Evolutionary conservation across 176 grass and related monocot genomes (phyloP), one percentile per base, ranked within the genome.

Genomic region (Hsuehochloa calcarea): DNA sequence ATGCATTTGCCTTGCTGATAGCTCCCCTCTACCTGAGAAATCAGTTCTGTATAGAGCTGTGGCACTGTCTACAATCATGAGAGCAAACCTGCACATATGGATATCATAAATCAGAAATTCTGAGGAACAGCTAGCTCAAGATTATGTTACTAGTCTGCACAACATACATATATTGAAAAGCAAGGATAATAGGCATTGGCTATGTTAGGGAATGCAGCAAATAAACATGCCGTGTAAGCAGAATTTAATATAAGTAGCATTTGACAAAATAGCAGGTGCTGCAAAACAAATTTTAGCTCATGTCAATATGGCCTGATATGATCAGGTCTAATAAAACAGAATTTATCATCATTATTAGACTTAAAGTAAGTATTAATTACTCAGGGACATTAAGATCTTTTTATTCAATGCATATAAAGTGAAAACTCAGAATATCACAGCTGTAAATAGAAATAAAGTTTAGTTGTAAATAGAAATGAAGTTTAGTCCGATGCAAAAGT

Each of bases 1-100:
- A 82, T 98, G 91, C 96, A 99, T 96, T 91, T 99, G 93, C 83
- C 96, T 93, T 3, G 96, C 96, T 20, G 96, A 99, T 62, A 96
- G 75, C 74, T 99, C 93, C 68, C 96, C 96, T 87, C 96, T 80
- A 85, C 96, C 96, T 39, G 93, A 98, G 89, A 98, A 98, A 90
- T 98, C 91, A 77, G 91, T 95, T 87, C 89, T 90, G 87, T 95
- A 98, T 66, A 98, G 81, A 90, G 91, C 91, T 70, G 96, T 95
- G 15, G 96, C 93, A 89, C 96, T 98, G 73, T 95, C 96, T 60
- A 98, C 96, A 81, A 95, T 83, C 96, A 99, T 99, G 15, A 99
- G 85, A 89, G 96, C 93, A 86, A 99, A 99, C 86, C 96, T 99
- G 82, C 20, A 85, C 1, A 86, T 49, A 19, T 80, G 59, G 40